Percentiles rank a stretch among this genome's conserved stretches.
phyloP scores from a whole-genome alignment of 1,284 basidiomycete species.

The Tilletia horrida region DNA sequence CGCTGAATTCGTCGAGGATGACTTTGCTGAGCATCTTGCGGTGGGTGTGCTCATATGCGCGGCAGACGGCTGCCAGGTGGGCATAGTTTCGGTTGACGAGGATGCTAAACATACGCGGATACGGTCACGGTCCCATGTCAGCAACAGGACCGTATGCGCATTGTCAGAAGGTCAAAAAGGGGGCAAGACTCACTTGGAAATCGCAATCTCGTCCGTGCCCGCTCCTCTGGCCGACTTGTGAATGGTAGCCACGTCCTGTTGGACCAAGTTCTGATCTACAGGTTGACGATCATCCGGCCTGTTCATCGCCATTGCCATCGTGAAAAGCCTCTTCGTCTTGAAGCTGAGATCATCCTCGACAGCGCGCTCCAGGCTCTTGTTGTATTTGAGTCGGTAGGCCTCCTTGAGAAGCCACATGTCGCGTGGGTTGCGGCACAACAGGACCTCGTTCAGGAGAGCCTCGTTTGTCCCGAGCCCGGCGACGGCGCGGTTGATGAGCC shows the following conservation, averaged over 20 bases:
- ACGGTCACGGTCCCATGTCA: neutral
- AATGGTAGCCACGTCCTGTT: constrained; percentile 32
- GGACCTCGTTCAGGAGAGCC: constrained; percentile 48
- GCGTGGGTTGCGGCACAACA: constrained; percentile 45
- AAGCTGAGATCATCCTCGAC: constrained; percentile 52
- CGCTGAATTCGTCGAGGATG: constrained; percentile 49
- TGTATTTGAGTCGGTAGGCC: constrained; percentile 42
- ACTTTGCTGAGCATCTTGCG: constrained; percentile 35
- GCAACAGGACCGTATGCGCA: neutral
- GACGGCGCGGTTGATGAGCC: constrained; percentile 48
- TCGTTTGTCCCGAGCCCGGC: constrained; percentile 53
- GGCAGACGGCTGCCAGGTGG: constrained; percentile 47
- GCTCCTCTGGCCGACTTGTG: constrained; percentile 34
- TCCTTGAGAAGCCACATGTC: constrained; percentile 52
- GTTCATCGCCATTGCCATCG: constrained; percentile 48
- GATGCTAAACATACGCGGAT: constrained; percentile 30
- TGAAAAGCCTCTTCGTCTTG: constrained; percentile 52
- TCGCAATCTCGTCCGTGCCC: constrained; percentile 42
- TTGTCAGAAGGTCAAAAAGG: neutral
- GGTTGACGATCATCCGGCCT: constrained; percentile 41
- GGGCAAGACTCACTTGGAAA: constrained; percentile 24
- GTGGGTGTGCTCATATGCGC: constrained; percentile 41
- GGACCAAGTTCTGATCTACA: constrained; percentile 32
- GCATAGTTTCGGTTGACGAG: constrained; percentile 45
- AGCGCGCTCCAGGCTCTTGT: constrained; percentile 46